phyloP scores from a whole-genome alignment of 345 rosid species.

The Melaleuca alternifolia region DNA sequence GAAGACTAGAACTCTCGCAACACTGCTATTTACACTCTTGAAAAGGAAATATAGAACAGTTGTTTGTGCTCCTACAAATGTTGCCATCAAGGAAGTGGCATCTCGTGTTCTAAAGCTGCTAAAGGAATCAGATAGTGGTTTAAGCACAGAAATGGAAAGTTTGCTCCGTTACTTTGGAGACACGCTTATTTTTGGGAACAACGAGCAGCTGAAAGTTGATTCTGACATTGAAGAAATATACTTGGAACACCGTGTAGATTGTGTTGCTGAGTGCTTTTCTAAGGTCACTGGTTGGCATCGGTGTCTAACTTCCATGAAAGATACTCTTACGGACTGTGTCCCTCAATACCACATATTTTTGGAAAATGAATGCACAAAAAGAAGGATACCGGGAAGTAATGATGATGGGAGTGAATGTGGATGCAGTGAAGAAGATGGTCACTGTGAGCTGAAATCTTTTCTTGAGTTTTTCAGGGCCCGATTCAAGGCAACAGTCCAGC shows the following conservation, averaged over 20 bases:
- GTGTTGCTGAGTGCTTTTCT: slow-evolving; percentile 16
- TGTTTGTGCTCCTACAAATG: slow-evolving; percentile 39
- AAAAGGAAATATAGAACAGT: slow-evolving; percentile 22
- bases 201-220: slow-evolving; percentile 19
- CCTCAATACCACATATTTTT: slow-evolving; percentile 5
- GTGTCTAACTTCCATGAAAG: slow-evolving; percentile 7
- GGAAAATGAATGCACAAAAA: slow-evolving; percentile 7
- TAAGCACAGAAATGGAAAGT: background rate
- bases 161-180: slow-evolving; percentile 11
- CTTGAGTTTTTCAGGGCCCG: slow-evolving; percentile 9
- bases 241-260: slow-evolving; percentile 28
- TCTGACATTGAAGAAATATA: slow-evolving; percentile 18
- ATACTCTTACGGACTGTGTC: slow-evolving; percentile 16
- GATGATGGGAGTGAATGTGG: background rate
- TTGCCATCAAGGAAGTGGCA: slow-evolving; percentile 35
- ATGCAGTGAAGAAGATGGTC: background rate
- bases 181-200: slow-evolving; percentile 32
- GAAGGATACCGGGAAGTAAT: background rate
- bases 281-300: slow-evolving; percentile 12
- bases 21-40: slow-evolving; percentile 16
- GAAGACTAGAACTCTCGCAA: slow-evolving; percentile 29
- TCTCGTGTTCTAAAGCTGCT: slow-evolving; percentile 25
- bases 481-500: background rate
- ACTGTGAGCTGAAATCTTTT: slow-evolving; percentile 6
- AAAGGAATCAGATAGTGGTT: background rate